These are phyloP conservation scores for Dorcoceras hygrometricum DNA, from an alignment of 257 asterid species.

Conservation along the genomic window DNA sequence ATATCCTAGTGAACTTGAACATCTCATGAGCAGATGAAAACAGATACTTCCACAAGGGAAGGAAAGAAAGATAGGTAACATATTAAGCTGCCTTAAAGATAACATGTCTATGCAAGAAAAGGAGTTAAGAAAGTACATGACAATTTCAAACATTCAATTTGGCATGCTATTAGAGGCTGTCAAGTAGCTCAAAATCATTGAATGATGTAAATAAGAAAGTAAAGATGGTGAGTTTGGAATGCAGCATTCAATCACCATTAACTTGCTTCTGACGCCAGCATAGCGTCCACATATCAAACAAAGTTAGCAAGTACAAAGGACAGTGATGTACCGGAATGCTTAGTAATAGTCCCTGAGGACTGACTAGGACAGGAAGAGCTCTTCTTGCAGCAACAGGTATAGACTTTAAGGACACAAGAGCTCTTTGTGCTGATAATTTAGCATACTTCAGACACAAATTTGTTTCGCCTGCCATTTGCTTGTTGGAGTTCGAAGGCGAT, in stretches of 20 bases:
- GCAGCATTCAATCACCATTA: neutral
- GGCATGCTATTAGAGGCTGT: neutral
- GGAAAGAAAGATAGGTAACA: neutral
- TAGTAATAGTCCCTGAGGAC: slow-evolving; percentile 57
- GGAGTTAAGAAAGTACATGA: neutral
- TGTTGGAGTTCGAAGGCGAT: slow-evolving; percentile 10
- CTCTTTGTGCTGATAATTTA: slow-evolving; percentile 52
- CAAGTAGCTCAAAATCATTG: neutral
- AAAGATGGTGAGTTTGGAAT: neutral
- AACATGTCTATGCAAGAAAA: neutral
- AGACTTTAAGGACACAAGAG: slow-evolving; percentile 54
- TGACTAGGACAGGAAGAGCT: slow-evolving; percentile 69
- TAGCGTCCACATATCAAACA: neutral
- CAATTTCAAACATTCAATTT: neutral
- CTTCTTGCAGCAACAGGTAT: slow-evolving; percentile 83
- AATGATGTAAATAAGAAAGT: neutral
- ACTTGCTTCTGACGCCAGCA: neutral
- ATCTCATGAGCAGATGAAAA: neutral
- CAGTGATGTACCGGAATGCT: slow-evolving; percentile 63
- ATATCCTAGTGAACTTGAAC: neutral
- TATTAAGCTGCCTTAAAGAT: neutral
- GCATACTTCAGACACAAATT: slow-evolving; percentile 39
- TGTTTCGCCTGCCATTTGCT: slow-evolving; percentile 20
- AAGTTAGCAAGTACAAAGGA: slow-evolving; percentile 18
- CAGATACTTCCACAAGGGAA: neutral